These are phyloP conservation scores for Herpetospermum pedunculosum DNA, from an alignment of 306 rosid species.

Conservation along the genomic window DNA sequence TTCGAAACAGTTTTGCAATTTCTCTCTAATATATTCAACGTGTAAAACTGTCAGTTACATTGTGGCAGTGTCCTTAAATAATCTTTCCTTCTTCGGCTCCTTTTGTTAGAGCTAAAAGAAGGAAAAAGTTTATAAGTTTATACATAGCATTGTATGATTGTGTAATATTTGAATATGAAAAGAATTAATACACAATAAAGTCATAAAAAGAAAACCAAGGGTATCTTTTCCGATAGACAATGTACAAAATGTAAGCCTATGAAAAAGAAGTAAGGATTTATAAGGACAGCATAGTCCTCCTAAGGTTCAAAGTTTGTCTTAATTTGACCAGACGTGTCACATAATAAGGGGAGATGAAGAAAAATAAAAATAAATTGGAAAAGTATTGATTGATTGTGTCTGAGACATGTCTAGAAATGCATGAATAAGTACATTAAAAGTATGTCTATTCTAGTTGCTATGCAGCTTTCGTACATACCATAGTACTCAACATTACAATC, in stretches of 20 bases:
- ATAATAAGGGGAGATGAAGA: background rate
- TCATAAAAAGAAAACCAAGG: background rate
- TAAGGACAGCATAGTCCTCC: background rate
- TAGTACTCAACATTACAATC: slow-evolving; percentile 8
- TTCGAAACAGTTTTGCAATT: no score
- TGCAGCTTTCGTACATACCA: slow-evolving; percentile 11
- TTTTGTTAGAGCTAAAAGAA: no score
- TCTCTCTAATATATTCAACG: no score
- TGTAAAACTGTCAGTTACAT: no score
- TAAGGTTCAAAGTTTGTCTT: background rate
- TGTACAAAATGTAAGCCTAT: background rate
- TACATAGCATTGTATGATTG: no score
- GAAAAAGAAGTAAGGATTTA: background rate
- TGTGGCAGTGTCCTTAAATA: no score
- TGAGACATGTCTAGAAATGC: slow-evolving; percentile 2
- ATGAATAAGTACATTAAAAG: background rate
- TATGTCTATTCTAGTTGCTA: slow-evolving; percentile 3
- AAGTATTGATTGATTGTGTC: slow-evolving; percentile 4
- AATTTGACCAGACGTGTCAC: background rate
- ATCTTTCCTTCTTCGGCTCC: no score
- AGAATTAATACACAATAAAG: background rate
- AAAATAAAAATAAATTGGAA: background rate
- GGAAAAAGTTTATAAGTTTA: no score
- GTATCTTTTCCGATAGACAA: background rate
- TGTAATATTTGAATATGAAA: background rate